Evolutionary conservation across 1,139 yeast species (phyloP).

Genomic region (Diutina rugosa): DNA sequence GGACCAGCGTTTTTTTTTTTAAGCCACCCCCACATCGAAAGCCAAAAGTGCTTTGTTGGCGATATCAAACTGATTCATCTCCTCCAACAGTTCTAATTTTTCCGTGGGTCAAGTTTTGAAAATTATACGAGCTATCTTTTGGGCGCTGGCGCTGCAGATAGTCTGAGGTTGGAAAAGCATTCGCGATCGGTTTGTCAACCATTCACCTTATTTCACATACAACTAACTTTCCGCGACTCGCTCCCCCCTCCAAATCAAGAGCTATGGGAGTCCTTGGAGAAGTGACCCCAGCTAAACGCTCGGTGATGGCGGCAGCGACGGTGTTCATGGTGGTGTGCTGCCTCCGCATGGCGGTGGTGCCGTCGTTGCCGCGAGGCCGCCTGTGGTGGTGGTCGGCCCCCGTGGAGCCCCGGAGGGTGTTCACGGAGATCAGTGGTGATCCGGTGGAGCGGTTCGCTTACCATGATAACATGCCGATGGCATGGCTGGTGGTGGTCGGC

Average conservation of each 20-base stretch:
- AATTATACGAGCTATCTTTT: neutral
- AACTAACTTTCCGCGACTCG: neutral
- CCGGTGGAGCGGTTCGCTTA: slow-evolving; percentile 1
- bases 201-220: neutral
- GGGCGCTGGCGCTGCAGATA: neutral
- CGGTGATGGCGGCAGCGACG: neutral
- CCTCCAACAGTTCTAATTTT: neutral
- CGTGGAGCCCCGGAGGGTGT: neutral
- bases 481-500: neutral
- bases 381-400: neutral
- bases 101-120: neutral
- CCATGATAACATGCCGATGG: neutral
- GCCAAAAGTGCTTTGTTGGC: neutral
- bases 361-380: neutral
- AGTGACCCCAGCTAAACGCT: neutral
- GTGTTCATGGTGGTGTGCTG: neutral
- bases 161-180: neutral
- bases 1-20: neutral
- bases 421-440: neutral
- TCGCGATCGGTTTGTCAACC: neutral
- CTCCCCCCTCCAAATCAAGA: neutral
- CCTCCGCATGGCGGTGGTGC: neutral
- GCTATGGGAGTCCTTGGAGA: neutral
- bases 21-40: neutral
- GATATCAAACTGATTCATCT: neutral